Evolutionary conservation across 371 early-diverging fungal genomes (phyloP), one percentile per base, ranked within the genome.

Genomic region (Mucor piriformis): DNA sequence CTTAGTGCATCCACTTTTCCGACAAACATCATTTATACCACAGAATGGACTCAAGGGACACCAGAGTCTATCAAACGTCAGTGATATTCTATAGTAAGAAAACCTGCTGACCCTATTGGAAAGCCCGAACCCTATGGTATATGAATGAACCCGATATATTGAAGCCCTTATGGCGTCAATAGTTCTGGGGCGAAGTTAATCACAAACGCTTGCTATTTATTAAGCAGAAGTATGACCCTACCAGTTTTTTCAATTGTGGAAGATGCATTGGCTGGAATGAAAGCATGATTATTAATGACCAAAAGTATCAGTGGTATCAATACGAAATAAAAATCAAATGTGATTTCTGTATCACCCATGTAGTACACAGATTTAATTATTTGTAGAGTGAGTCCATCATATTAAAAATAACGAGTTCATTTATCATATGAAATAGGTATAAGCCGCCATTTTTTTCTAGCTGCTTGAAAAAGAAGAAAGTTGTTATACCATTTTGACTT

Each of bases 201-300:
- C 82, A 81, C 53, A 43, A 56, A 16, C 57, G 69, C 5, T 65
- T 83, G 21, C 12, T 62, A 23, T 0, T 49, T 15, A 67, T 83
- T 42, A 80, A 83, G 57, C 33, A 74, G 2, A 60, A 72, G 59
- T 63, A 57, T 16, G 83, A 84, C 62, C 79, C 80, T 0, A 20
- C 37, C 5, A 68, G 70, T 12, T 29, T 79, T 8, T 83, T 81
- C 34, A 33, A 56, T 27, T 67, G 67, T 11, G 54, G 53, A 50
- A 53, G 62, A 27, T 67, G 67, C n/a, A 35, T 67, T 33, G 67
- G 67, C 23, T 59, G 59, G 59, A 21, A 52, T 33, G 66, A 61
- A 29, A 33, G 20, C n/a, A 61, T 61, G 61, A 27, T 37, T 8
- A 16, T 21, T 3, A 35, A 18, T 3, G 61, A 61, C 42, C n/a